phyloP scores from a whole-genome alignment of 2,329 filamentous ascomycete genomes.

The Calonectria crousiana region DNA sequence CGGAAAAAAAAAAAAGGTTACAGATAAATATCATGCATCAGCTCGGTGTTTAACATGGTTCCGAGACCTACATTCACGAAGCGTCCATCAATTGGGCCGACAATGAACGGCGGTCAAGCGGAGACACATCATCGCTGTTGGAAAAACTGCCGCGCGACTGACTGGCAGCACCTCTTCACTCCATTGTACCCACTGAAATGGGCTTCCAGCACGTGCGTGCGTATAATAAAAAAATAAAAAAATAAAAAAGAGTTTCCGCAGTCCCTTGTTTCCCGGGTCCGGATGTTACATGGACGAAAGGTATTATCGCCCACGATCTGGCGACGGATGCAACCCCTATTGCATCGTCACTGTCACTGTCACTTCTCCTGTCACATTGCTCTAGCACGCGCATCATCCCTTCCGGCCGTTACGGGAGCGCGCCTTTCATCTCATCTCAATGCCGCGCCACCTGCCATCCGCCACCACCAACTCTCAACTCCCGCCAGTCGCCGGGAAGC shows the following conservation, averaged over 20 bases:
- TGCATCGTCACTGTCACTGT: not conserved
- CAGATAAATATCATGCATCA: not conserved
- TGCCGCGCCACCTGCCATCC: conserved; percentile 10
- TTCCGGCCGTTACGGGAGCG: not conserved
- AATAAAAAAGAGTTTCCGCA: conserved; percentile 21
- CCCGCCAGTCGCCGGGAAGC: not conserved
- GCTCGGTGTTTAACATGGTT: not conserved
- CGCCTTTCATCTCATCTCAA: conserved; percentile 22
- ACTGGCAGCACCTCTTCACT: not conserved
- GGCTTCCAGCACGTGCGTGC: conserved; percentile 18
- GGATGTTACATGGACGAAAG: conserved; percentile 15
- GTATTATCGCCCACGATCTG: conserved; percentile 17
- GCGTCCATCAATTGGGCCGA: conserved; percentile 11
- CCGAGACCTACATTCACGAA: not conserved
- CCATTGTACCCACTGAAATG: not conserved
- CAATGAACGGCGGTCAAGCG: conserved; percentile 4
- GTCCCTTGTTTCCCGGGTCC: conserved; percentile 1
- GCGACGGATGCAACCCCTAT: conserved; percentile 10
- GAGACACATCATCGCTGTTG: conserved; percentile 6
- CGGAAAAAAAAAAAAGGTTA: not conserved
- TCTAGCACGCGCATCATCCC: not conserved
- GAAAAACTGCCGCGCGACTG: not conserved
- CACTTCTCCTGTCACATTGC: not conserved
- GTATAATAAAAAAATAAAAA: too few relatives aligned
- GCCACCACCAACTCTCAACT: conserved; percentile 2